Percentiles rank a stretch among this genome's conserved stretches.
Conservation (phyloP, 176 grass and related monocot species). For the Saccharum officinarum region DNA sequence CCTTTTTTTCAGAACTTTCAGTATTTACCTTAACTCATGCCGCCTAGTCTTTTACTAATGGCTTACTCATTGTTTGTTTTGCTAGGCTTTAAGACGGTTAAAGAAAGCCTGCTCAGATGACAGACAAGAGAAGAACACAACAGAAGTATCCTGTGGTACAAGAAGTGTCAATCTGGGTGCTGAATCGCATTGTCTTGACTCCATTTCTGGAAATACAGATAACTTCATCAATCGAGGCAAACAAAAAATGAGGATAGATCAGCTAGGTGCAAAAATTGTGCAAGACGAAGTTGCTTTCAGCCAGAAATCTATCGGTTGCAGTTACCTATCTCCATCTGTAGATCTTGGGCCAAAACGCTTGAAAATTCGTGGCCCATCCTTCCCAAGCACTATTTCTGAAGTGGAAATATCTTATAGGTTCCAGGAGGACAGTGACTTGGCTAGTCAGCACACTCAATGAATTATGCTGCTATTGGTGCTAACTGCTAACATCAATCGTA, state of each 20-base stretch:
- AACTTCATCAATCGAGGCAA: slow-evolving; percentile 35
- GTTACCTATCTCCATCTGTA: slow-evolving; percentile 40
- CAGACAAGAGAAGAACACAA: slow-evolving; percentile 32
- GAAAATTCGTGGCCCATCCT: slow-evolving; percentile 65
- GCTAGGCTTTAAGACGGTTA: slow-evolving; percentile 78
- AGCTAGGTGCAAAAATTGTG: slow-evolving; percentile 29
- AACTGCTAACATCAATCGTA: slow-evolving; percentile 59
- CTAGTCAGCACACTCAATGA: slow-evolving; percentile 31
- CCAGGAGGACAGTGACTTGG: slow-evolving; percentile 31
- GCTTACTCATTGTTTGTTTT: slow-evolving; percentile 17
- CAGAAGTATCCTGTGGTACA: slow-evolving; percentile 34
- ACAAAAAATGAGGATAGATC: slow-evolving; percentile 40
- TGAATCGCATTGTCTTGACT: slow-evolving; percentile 32
- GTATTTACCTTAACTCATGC: neutral
- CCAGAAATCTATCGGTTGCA: slow-evolving; percentile 40
- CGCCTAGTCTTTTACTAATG: slow-evolving; percentile 30
- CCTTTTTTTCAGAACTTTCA: neutral
- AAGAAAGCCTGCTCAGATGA: slow-evolving; percentile 67
- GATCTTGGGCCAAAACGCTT: slow-evolving; percentile 55
- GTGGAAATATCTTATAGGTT: slow-evolving; percentile 51
- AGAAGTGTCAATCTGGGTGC: slow-evolving; percentile 40
- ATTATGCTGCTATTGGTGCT: slow-evolving; percentile 43
- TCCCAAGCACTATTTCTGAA: slow-evolving; percentile 37
- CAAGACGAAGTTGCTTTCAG: slow-evolving; percentile 27
- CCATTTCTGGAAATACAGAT: slow-evolving; percentile 42